These are phyloP conservation scores for Patellaria atrata DNA, from an alignment of 495 filamentous ascomycete genomes.

Conservation along the genomic window DNA sequence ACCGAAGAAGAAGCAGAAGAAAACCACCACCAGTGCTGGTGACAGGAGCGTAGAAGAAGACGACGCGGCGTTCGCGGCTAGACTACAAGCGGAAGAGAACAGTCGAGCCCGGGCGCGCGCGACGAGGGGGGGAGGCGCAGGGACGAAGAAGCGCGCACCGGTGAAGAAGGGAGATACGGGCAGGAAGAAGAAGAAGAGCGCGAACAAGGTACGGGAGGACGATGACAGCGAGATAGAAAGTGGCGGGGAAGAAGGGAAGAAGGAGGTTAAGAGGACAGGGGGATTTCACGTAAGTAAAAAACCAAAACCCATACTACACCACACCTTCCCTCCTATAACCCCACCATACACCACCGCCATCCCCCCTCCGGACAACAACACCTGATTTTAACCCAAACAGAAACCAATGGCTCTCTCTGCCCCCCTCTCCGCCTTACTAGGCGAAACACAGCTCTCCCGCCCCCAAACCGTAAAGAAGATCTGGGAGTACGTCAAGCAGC, in stretches of 20 bases:
- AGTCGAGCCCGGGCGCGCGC: constrained; percentile 43
- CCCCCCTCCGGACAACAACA: background rate
- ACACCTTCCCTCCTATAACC: too few relatives aligned
- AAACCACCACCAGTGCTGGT: constrained; percentile 27
- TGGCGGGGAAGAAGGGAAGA: constrained; percentile 45
- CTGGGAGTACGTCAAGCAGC: constrained; percentile 82
- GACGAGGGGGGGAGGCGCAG: constrained; percentile 49
- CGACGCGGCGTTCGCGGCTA: constrained; percentile 72
- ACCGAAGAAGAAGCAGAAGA: constrained; percentile 43
- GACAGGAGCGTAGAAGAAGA: too few relatives aligned
- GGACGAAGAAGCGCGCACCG: constrained; percentile 29
- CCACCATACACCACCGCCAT: too few relatives aligned
- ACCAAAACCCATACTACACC: too few relatives aligned
- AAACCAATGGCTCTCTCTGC: constrained; percentile 54
- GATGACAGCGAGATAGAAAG: constrained; percentile 66
- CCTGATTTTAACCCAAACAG: constrained; percentile 25
- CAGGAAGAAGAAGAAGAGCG: constrained; percentile 66
- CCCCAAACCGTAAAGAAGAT: constrained; percentile 91
- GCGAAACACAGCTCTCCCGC: constrained; percentile 59
- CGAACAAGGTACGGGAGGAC: constrained; percentile 57
- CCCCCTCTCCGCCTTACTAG: constrained; percentile 46
- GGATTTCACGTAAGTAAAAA: constrained; percentile 49
- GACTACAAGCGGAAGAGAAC: constrained; percentile 87
- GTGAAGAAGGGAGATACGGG: constrained; percentile 40
- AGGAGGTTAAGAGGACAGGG: constrained; percentile 48